Evolutionary conservation across 176 grass and related monocot species (phyloP).

Genomic region (Carex kokanica): DNA sequence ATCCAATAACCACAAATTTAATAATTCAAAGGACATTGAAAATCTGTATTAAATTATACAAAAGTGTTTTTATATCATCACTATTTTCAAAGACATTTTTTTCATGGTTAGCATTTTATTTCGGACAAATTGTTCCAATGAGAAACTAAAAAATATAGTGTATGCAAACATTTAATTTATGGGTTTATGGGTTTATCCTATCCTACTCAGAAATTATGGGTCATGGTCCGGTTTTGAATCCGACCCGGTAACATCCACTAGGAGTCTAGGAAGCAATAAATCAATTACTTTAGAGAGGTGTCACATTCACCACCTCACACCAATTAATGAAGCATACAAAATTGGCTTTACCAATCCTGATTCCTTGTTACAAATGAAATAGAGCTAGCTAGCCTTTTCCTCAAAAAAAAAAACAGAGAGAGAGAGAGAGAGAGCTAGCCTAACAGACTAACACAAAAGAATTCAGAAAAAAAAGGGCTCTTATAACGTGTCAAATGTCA

Average conservation of each 20-base stretch:
- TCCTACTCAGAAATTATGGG: not conserved
- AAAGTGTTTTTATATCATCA: too few relatives aligned
- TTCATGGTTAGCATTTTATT: too few relatives aligned
- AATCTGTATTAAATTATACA: too few relatives aligned
- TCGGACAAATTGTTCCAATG: not conserved
- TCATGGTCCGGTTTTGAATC: not conserved
- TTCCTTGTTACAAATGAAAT: conserved; percentile 2
- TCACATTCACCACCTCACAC: conserved; percentile 4
- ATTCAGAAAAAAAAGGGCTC: not conserved
- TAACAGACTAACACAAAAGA: not conserved
- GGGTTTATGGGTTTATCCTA: not conserved
- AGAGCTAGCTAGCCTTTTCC: too few relatives aligned
- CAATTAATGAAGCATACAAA: conserved; percentile 4
- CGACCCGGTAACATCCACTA: conserved; percentile 5
- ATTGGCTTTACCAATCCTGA: conserved; percentile 10
- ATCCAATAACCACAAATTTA: not conserved
- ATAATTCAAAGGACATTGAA: not conserved
- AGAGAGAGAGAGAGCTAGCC: not conserved
- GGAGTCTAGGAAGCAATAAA: conserved; percentile 15
- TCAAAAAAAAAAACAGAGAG: too few relatives aligned
- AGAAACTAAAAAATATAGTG: not conserved
- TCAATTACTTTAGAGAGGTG: not conserved
- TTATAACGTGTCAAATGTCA: conserved; percentile 7
- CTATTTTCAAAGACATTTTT: too few relatives aligned
- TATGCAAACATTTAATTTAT: too few relatives aligned